Percentiles rank a stretch among this genome's conserved stretches.
These are phyloP conservation scores for Endogone sp. DNA, from an alignment of 192 early-diverging fungal genomes.

Conservation along the genomic window DNA sequence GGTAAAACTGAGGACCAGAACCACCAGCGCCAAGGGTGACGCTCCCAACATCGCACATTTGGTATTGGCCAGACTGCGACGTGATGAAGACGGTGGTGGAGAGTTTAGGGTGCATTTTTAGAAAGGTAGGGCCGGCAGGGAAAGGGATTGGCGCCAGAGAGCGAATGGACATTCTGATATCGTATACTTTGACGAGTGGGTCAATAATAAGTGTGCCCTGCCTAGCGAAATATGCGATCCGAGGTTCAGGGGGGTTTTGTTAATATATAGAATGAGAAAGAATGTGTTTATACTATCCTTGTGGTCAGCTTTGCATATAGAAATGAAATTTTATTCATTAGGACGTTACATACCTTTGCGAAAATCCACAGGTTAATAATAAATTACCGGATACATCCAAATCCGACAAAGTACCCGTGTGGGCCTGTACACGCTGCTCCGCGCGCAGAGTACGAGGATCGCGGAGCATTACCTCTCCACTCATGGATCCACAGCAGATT, in stretches of 20 bases:
- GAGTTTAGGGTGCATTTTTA: slow-evolving; percentile 71
- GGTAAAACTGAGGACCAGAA: slow-evolving; percentile 47
- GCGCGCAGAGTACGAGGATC: slow-evolving; percentile 62
- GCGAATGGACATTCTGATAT: slow-evolving; percentile 66
- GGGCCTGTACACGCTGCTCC: slow-evolving; percentile 63
- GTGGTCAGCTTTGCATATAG: not conserved
- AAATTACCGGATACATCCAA: slow-evolving; percentile 73
- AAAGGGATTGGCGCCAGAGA: slow-evolving; percentile 70
- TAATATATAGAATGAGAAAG: not conserved
- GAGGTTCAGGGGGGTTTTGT: not conserved
- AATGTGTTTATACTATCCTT: not conserved
- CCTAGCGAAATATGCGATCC: slow-evolving; percentile 8
- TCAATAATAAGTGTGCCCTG: slow-evolving; percentile 64
- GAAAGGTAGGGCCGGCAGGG: slow-evolving; percentile 55
- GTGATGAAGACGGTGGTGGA: slow-evolving; percentile 60
- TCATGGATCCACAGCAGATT: slow-evolving; percentile 58
- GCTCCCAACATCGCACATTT: slow-evolving; percentile 61
- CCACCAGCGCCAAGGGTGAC: slow-evolving; percentile 30
- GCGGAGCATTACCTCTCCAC: slow-evolving; percentile 60
- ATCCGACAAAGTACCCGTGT: slow-evolving; percentile 74
- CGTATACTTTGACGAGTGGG: slow-evolving; percentile 78
- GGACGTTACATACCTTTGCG: slow-evolving; percentile 42
- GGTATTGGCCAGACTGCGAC: slow-evolving; percentile 66
- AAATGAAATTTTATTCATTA: not conserved
- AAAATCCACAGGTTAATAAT: slow-evolving; percentile 74